Base-by-base conservation (phyloP, 2,329 filamentous ascomycete genomes). In the Colletotrichum sp. region DNA sequence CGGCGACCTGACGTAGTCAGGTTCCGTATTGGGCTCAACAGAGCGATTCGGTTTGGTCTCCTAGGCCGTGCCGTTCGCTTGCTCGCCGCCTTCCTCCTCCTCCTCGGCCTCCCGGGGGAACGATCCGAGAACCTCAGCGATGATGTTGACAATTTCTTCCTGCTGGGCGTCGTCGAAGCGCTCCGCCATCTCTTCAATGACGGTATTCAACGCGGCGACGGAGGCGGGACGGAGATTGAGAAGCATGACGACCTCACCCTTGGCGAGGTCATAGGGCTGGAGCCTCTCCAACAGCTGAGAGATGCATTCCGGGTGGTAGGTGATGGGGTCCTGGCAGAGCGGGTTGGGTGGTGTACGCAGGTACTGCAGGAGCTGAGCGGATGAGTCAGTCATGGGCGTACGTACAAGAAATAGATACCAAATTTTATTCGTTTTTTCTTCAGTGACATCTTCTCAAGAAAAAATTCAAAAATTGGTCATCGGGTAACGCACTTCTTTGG, bases 161-260 rank as follows among this genome's bases (percentile, higher is more conserved):
- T 92, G 91, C 81, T 92, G 85, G 59, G 91, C 88, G 24, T 89
- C 87, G 59, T 81, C 85, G 79, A 93, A 92, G 9, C 92, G 88
- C 43, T 87, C 85, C 70, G 89, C 86, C 85, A 93, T 89, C 76
- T 94, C 91, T 81, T 94, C 91, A 38, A 94, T 85, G 64, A 93
- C 86, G 18, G 89, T 89, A 78, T 92, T 92, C 76, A 94, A 84
- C 59, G 88, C 87, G 6, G 88, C 87, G 34, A 87, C 84, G 33
- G 86, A 89, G 27, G 86, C 85, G 0, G 92, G 92, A 13, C 92
- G 87, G 57, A 93, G 83, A 79, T 94, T 94, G 77, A 93, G 81
- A 62, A 94, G 89, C 90, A 93, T 93, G 79, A 94, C 84, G 69
- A 92, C 83, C 82, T 94, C 92, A 68, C 90, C 90, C 84, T 94